phyloP scores from a whole-genome alignment of 164 flowering plant genomes.

The Echeveria elegans region DNA sequence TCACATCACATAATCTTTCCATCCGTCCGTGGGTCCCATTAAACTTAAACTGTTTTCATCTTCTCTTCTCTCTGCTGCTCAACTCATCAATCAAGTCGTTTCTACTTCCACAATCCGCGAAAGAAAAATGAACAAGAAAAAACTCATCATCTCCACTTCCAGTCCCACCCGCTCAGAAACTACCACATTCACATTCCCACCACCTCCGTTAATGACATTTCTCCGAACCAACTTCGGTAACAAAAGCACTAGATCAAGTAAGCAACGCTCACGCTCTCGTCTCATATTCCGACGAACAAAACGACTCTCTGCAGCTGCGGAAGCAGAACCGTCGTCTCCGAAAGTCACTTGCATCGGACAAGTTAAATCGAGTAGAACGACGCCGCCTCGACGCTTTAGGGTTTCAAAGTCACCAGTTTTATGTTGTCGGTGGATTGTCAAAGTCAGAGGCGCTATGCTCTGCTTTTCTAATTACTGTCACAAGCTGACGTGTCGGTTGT shows the following conservation, averaged over 20 bases:
- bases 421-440: not conserved
- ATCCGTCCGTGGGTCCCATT: too few relatives aligned
- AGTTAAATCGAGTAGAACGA: not conserved
- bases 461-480: not conserved
- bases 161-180: not conserved
- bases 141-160: not conserved
- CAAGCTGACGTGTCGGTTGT: not conserved
- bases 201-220: not conserved
- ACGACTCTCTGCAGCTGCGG: not conserved
- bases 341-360: not conserved
- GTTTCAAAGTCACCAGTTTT: not conserved
- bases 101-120: too few relatives aligned
- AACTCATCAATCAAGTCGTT: too few relatives aligned
- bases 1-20: too few relatives aligned
- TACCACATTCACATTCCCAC: too few relatives aligned
- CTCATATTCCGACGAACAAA: not conserved
- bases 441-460: not conserved
- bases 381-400: not conserved
- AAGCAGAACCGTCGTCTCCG: not conserved
- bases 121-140: not conserved
- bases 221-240: not conserved
- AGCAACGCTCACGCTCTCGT: not conserved
- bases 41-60: too few relatives aligned
- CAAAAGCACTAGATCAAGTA: not conserved
- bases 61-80: too few relatives aligned